Evolutionary conservation across 805 yeast species (phyloP).

Genomic region (Kodamaea fukazawae): DNA sequence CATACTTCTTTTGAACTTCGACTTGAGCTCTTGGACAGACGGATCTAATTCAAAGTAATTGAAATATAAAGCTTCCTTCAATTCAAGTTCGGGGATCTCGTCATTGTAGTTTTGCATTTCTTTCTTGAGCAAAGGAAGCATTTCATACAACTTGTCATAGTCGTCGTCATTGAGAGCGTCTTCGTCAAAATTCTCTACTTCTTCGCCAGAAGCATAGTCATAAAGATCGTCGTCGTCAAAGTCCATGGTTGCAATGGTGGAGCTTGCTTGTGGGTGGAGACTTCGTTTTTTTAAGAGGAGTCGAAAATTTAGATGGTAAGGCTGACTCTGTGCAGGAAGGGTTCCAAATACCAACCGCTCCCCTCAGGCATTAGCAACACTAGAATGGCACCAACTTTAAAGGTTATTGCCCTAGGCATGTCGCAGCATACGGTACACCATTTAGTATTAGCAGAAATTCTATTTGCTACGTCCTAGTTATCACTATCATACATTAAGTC

Average conservation of each 20-base stretch:
- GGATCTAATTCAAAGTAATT: conserved; percentile 56
- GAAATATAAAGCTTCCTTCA: conserved; percentile 58
- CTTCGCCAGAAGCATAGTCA: conserved; percentile 25
- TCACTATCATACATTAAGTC: too few species aligned
- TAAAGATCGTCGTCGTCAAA: conserved; percentile 26
- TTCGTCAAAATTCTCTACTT: conserved; percentile 31
- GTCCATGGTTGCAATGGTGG: conserved; percentile 9
- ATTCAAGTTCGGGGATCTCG: conserved; percentile 44
- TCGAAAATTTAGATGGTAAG: too few species aligned
- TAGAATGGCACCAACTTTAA: too few species aligned
- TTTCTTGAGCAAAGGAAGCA: conserved; percentile 43
- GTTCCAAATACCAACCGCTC: too few species aligned
- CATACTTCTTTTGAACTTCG: conserved; percentile 45
- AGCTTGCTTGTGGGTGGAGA: neutral
- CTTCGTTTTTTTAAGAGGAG: too few species aligned
- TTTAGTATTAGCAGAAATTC: too few species aligned
- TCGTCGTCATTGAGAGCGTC: conserved; percentile 39
- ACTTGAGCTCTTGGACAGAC: conserved; percentile 47
- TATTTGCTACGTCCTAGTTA: too few species aligned
- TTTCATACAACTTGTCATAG: conserved; percentile 40
- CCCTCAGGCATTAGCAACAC: too few species aligned
- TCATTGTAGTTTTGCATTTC: conserved; percentile 40
- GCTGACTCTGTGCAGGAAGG: too few species aligned
- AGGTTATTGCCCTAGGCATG: too few species aligned
- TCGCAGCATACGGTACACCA: too few species aligned